A percentile compares a stretch with the other conserved stretches of the same genome.
phyloP scores from a whole-genome alignment of 2,329 filamentous ascomycete species.

The Fusarium illudens region DNA sequence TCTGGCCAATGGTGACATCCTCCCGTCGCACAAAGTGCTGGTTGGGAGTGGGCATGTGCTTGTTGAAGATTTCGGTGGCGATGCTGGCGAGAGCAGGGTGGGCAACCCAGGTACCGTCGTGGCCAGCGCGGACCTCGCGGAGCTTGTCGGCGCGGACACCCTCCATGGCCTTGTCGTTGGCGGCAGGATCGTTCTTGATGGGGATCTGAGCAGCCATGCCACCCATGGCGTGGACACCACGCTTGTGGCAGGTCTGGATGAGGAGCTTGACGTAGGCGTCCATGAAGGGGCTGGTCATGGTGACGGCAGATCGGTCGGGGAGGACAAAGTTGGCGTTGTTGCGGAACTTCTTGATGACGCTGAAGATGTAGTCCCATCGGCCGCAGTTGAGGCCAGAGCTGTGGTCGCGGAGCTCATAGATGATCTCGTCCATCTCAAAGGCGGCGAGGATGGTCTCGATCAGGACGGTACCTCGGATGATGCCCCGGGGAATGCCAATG shows the following conservation, averaged over 20 bases:
- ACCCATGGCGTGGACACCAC: slow-evolving; percentile 98
- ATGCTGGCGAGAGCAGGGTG: slow-evolving; percentile 92
- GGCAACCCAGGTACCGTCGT: slow-evolving; percentile 97
- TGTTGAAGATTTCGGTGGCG: slow-evolving; percentile 93
- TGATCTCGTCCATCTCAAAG: slow-evolving; percentile 99
- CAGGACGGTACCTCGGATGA: slow-evolving; percentile 91
- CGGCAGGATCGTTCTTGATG: slow-evolving; percentile 91
- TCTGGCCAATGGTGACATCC: slow-evolving; percentile 84
- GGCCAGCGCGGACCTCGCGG: slow-evolving; percentile 91
- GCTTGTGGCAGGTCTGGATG: slow-evolving; percentile 97
- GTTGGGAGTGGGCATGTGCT: slow-evolving; percentile 98
- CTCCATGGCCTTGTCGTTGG: slow-evolving; percentile 95
- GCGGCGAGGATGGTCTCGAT: slow-evolving; percentile 98
- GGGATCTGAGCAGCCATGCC: slow-evolving; percentile 99
- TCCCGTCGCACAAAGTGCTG: slow-evolving; percentile 91
- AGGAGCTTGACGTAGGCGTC: slow-evolving; percentile 93
- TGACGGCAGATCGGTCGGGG: slow-evolving; percentile 88
- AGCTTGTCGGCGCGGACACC: slow-evolving; percentile 94
- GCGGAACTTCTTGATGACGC: slow-evolving; percentile 99
- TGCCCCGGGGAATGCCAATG: slow-evolving; percentile 87
- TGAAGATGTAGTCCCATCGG: slow-evolving; percentile 99
- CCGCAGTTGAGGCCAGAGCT: slow-evolving; percentile 97
- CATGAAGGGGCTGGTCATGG: slow-evolving; percentile 99
- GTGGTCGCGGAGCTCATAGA: slow-evolving; percentile 98
- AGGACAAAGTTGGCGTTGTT: slow-evolving; percentile 93